Conservation (phyloP, 495 filamentous ascomycete species). For the Thozetella sp. region DNA sequence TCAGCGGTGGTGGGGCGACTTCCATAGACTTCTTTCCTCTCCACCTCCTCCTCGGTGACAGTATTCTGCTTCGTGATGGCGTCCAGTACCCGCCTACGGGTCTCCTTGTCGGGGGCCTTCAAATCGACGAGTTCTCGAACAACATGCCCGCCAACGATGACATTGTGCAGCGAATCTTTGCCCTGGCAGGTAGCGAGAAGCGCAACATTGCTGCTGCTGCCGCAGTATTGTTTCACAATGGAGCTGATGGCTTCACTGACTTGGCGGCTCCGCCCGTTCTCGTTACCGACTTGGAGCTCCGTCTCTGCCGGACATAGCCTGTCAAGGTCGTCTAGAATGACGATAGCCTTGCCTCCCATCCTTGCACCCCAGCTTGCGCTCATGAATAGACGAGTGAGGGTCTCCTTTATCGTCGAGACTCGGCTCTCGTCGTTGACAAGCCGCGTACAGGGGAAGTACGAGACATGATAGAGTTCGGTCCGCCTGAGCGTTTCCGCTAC, state of each 20-base stretch:
- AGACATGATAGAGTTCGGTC: conserved; percentile 71
- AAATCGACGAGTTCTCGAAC: conserved; percentile 82
- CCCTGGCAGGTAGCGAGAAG: conserved; percentile 89
- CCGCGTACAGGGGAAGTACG: conserved; percentile 81
- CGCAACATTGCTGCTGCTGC: conserved; percentile 72
- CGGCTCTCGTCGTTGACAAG: conserved; percentile 87
- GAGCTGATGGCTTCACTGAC: conserved; percentile 87
- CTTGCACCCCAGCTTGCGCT: conserved; percentile 86
- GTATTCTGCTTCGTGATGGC: conserved; percentile 58
- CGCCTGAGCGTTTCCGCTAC: conserved; percentile 67
- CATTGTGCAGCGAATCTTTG: conserved; percentile 84
- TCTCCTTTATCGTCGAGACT: conserved; percentile 88
- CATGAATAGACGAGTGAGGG: conserved; percentile 79
- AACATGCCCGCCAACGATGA: conserved; percentile 78
- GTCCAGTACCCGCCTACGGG: conserved; percentile 79
- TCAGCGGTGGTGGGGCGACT: conserved; percentile 56
- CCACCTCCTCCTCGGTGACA: conserved; percentile 35
- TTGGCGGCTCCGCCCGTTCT: conserved; percentile 89
- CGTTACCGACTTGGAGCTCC: conserved; percentile 86
- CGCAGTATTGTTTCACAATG: conserved; percentile 80
- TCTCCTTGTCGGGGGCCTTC: conserved; percentile 90
- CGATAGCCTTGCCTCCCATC: conserved; percentile 76
- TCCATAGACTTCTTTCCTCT: conserved; percentile 34
- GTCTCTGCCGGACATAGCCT: conserved; percentile 90
- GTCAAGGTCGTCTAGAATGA: conserved; percentile 92